phyloP scores from a whole-genome alignment of 805 yeast genomes.

The Yarrowia phangngaensis region DNA sequence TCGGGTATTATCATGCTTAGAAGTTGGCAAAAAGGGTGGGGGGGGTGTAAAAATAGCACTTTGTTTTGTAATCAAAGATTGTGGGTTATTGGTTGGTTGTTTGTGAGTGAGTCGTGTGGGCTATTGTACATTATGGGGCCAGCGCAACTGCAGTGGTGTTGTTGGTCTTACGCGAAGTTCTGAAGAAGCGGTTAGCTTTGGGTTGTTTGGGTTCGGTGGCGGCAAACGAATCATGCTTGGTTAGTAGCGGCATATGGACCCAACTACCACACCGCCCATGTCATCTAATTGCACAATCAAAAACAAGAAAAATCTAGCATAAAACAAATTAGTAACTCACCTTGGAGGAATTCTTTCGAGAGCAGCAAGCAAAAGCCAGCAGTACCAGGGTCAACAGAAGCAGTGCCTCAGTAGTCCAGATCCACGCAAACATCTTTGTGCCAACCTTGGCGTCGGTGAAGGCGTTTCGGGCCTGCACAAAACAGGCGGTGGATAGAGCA shows the following conservation, averaged over 20 bases:
- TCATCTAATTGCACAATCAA: too few relatives aligned
- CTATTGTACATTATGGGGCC: constrained; percentile 24
- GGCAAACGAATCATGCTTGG: constrained; percentile 17
- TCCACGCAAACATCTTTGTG: constrained; percentile 49
- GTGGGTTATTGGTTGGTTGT: background rate
- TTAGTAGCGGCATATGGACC: background rate
- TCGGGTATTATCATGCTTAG: constrained; percentile 15
- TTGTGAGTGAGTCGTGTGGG: background rate
- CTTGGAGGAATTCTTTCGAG: constrained; percentile 21
- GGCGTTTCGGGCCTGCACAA: constrained; percentile 64
- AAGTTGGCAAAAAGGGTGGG: background rate
- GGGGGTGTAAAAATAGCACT: background rate
- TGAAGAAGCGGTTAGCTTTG: constrained; percentile 23
- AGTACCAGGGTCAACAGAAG: constrained; percentile 36
- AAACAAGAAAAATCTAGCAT: too few relatives aligned
- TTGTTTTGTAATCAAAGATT: background rate
- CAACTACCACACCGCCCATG: too few relatives aligned
- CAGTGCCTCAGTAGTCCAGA: constrained; percentile 54
- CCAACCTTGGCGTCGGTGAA: constrained; percentile 44
- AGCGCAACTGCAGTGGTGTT: background rate
- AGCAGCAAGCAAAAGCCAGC: constrained; percentile 34
- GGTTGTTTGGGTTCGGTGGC: constrained; percentile 14
- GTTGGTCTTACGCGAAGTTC: constrained; percentile 23
- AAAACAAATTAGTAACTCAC: constrained; percentile 14
- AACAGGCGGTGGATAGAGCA: constrained; percentile 64